Evolutionary conservation across 345 rosid species (phyloP).

Genomic region (Cardamine occulta): DNA sequence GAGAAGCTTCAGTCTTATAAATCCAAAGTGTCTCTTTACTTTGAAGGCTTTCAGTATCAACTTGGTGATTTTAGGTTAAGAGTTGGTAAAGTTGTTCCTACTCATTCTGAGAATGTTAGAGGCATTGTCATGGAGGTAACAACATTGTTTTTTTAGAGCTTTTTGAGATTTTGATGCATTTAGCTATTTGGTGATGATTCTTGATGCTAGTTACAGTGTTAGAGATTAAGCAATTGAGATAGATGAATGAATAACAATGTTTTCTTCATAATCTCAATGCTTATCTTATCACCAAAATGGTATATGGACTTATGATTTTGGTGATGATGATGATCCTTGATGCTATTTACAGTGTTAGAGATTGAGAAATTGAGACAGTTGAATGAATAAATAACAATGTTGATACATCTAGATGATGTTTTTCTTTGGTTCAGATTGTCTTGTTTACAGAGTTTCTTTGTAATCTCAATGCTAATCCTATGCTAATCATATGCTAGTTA

Average conservation of each 20-base stretch:
- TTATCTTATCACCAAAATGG: too few species aligned
- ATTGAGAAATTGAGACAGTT: not conserved
- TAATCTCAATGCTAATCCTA: too few species aligned
- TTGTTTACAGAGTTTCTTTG: not conserved
- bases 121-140: slow-evolving; percentile 90
- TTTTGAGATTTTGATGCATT: not conserved
- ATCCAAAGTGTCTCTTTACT: slow-evolving; percentile 70
- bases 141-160: not conserved
- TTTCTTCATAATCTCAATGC: not conserved
- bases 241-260: not conserved
- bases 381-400: not conserved
- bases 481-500: not conserved
- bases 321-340: not conserved
- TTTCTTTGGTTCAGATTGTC: not conserved
- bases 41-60: slow-evolving; percentile 91
- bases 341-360: not conserved
- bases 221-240: not conserved
- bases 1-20: slow-evolving; percentile 94
- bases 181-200: not conserved
- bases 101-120: slow-evolving; percentile 80
- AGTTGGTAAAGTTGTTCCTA: slow-evolving; percentile 87
- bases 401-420: not conserved
- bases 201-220: slow-evolving; percentile 12
- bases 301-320: too few species aligned
- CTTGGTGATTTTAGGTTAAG: slow-evolving; percentile 87